These are phyloP conservation scores for Cyberlindnera suaveolens DNA, from an alignment of 805 yeast genomes.

Conservation along the genomic window DNA sequence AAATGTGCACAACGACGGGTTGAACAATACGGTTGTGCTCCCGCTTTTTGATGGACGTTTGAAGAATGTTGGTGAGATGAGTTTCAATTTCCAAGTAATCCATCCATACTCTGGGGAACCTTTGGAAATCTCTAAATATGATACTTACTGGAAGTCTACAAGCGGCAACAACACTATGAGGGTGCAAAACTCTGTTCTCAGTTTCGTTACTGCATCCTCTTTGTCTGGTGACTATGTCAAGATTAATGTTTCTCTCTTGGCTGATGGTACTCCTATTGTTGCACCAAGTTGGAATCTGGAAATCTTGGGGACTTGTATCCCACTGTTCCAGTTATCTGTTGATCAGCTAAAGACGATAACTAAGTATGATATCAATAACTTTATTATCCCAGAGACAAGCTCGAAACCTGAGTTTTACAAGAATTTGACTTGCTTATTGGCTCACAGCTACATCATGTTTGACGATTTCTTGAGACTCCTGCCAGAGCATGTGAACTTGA, in stretches of 20 bases:
- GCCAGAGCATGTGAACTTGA: constrained; percentile 57
- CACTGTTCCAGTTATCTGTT: constrained; percentile 49
- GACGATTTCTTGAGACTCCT: constrained; percentile 49
- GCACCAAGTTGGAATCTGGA: constrained; percentile 62
- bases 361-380: constrained; percentile 22
- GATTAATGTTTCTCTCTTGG: constrained; percentile 60
- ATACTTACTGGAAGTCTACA: constrained; percentile 95
- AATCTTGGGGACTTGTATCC: constrained; percentile 44
- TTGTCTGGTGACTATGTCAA: constrained; percentile 74
- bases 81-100: constrained; percentile 73
- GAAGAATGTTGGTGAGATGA: constrained; percentile 74
- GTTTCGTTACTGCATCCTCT: constrained; percentile 89
- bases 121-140: constrained; percentile 84
- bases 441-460: constrained; percentile 51
- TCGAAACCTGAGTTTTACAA: constrained; percentile 11
- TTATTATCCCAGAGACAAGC: constrained; percentile 4
- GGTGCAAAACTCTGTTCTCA: constrained; percentile 34
- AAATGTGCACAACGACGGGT: constrained; percentile 27
- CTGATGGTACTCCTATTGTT: constrained; percentile 82
- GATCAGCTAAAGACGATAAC: constrained; percentile 27
- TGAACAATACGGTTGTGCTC: constrained; percentile 37
- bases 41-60: constrained; percentile 81
- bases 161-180: constrained; percentile 33
- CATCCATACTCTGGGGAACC: constrained; percentile 84
- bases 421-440: constrained; percentile 37